These are phyloP conservation scores for Platanthera zijinensis DNA, from an alignment of 106 monocot genomes.

Conservation along the genomic window DNA sequence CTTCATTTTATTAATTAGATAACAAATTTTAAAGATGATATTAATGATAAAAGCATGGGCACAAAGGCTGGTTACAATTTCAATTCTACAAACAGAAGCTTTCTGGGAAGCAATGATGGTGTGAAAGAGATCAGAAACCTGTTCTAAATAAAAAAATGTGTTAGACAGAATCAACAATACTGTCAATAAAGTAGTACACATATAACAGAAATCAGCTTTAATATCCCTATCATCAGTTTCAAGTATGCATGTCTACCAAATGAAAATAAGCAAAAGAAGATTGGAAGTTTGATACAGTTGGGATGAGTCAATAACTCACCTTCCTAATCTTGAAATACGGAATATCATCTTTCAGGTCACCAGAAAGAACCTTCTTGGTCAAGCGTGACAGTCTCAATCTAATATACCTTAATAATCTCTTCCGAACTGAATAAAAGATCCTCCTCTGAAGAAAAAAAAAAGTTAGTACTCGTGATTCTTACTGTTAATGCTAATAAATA, in stretches of 20 bases:
- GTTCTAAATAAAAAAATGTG: neutral
- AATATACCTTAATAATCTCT: constrained; percentile 6
- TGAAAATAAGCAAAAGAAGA: neutral
- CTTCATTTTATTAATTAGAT: neutral
- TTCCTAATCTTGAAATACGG: constrained; percentile 2
- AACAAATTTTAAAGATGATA: neutral
- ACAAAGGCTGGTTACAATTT: neutral
- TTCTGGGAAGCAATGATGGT: neutral
- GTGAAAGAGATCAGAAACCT: neutral
- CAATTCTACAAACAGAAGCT: neutral
- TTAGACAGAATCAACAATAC: neutral
- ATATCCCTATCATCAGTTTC: neutral
- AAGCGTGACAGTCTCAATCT: constrained; percentile 4
- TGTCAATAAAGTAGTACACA: neutral
- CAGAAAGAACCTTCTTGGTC: constrained; percentile 7
- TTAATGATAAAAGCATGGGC: neutral
- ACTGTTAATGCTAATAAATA: neutral
- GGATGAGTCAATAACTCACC: neutral
- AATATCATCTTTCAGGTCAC: constrained; percentile 7
- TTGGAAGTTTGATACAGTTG: neutral
- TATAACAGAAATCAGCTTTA: neutral
- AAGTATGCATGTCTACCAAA: neutral
- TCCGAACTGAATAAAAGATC: neutral
- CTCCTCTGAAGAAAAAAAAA: constrained; percentile 6
- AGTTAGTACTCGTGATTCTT: neutral